A percentile compares a stretch with the other conserved stretches of the same genome.
phyloP scores from a whole-genome alignment of 2,329 filamentous ascomycete genomes.

The Botrytis tulipae region DNA sequence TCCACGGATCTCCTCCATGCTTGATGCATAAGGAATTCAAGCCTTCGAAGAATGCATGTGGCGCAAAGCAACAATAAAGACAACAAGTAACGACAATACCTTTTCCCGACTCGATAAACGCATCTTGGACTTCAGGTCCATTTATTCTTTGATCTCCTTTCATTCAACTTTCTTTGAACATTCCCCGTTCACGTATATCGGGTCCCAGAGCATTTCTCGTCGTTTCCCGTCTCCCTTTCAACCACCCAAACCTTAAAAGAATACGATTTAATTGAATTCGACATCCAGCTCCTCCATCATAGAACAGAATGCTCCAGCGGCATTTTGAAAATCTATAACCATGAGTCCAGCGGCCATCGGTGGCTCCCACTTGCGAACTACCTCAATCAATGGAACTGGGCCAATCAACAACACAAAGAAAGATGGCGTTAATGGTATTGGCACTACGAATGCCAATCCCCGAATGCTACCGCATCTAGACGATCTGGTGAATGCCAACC shows the following conservation, averaged over 20 bases:
- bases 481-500: conserved; percentile 42
- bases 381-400: conserved; percentile 31
- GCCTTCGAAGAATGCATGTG: conserved; percentile 19
- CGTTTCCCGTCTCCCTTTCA: conserved; percentile 1
- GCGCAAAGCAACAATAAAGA: conserved; percentile 20
- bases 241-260: conserved; percentile 6
- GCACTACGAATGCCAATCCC: conserved; percentile 27
- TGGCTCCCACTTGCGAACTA: conserved; percentile 29
- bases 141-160: conserved; percentile 14
- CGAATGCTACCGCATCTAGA: conserved; percentile 44
- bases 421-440: conserved; percentile 23
- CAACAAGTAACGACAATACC: conserved; percentile 15
- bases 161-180: conserved; percentile 13
- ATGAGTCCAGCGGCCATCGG: conserved; percentile 38
- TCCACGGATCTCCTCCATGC: background rate
- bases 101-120: background rate
- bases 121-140: background rate
- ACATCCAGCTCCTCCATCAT: background rate
- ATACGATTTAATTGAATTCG: background rate
- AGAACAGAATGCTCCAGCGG: conserved; percentile 28
- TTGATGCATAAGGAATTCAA: conserved; percentile 20
- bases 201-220: background rate
- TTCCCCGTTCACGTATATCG: conserved; percentile 8
- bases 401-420: conserved; percentile 27
- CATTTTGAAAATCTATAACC: conserved; percentile 17